Evolutionary conservation across 208 protist genomes (phyloP), one percentile per base, ranked within the genome.

Genomic region (Acanthamoeba lenticulata): DNA sequence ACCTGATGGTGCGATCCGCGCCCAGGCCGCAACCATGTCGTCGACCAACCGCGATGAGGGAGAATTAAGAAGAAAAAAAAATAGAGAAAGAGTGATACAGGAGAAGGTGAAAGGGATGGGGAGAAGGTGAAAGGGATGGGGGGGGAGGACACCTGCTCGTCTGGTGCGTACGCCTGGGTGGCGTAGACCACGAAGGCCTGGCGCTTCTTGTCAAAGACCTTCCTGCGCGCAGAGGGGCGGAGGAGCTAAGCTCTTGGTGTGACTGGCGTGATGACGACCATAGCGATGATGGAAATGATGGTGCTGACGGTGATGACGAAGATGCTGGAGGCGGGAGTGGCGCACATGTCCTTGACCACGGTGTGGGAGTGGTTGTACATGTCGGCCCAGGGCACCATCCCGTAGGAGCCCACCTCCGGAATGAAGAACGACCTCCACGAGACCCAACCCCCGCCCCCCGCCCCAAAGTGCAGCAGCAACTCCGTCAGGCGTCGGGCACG

Each of bases 341-440:
- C 40, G 34, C 38, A 83, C 72, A 19, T n/a, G 42, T 83, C 72
- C 4, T 27, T 52, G 40, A 19, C 9, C 17, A 83, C 38, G 5
- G 72, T 52, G 72, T 83, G 72, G 4, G 72, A 83, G 72, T 83
- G 72, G 29, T 83, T 83, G 72, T 83, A 83, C 72, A 83, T 83
- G 40, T 83, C 72, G 38, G 72, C 72, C 72, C 72, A 83, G 19
- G 72, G 72, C 40, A 83, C 72, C 72, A 83, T 45, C 15, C 24
- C 72, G 21, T 83, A 83, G 6, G 72, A 83, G 21, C 72, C 72
- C 34, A 83, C 6, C 40, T 83, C 72, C 19, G 72, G 4, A 29
- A 83, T 49, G n/a, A 34, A 49, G 24, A 83, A 83, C 27, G 72
- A 79, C 36, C 67, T 79, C 24, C 24, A 79, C n/a, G n/a, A n/a